Percentiles rank a stretch among this genome's conserved stretches.
Evolutionary conservation across 2,329 filamentous ascomycete genomes (phyloP).

Genomic region (Diplocarpon mali): DNA sequence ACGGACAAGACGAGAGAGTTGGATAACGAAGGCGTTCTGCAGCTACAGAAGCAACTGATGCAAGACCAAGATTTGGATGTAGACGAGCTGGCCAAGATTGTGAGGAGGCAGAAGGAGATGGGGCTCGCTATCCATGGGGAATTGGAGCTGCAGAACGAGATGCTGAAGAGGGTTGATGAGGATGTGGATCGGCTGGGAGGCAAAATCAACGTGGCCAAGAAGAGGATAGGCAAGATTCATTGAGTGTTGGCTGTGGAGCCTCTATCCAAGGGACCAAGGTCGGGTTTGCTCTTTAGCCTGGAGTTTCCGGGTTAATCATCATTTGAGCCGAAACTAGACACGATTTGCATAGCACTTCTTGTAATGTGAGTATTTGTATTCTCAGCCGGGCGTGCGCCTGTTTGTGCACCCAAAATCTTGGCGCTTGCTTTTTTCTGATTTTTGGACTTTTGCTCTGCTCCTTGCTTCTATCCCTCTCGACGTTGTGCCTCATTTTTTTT

Average conservation of each 20-base stretch:
- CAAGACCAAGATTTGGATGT: conserved; percentile 64
- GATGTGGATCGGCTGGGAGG: conserved; percentile 54
- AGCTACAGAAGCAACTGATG: conserved; percentile 66
- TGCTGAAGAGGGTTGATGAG: conserved; percentile 55
- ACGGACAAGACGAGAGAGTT: conserved; percentile 66
- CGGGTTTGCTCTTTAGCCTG: too few species aligned
- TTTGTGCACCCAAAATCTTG: too few species aligned
- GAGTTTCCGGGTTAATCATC: too few species aligned
- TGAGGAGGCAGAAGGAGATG: conserved; percentile 66
- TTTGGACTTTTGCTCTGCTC: too few species aligned
- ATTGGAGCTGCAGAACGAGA: conserved; percentile 57
- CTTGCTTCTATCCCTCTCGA: too few species aligned
- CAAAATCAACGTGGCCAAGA: conserved; percentile 67
- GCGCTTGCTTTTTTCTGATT: too few species aligned
- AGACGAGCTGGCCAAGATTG: conserved; percentile 54
- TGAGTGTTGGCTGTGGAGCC: neutral
- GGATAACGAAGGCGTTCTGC: conserved; percentile 63
- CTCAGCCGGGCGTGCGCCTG: too few species aligned
- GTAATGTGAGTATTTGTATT: too few species aligned
- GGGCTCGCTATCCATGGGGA: conserved; percentile 66
- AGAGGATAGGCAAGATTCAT: conserved; percentile 53
- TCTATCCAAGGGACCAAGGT: too few species aligned
- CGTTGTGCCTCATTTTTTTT: too few species aligned
- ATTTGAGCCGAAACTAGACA: too few species aligned
- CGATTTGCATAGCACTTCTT: too few species aligned